Evolutionary conservation across 768 basidiomycete genomes (phyloP).

Genomic region (Suillus subaureus): DNA sequence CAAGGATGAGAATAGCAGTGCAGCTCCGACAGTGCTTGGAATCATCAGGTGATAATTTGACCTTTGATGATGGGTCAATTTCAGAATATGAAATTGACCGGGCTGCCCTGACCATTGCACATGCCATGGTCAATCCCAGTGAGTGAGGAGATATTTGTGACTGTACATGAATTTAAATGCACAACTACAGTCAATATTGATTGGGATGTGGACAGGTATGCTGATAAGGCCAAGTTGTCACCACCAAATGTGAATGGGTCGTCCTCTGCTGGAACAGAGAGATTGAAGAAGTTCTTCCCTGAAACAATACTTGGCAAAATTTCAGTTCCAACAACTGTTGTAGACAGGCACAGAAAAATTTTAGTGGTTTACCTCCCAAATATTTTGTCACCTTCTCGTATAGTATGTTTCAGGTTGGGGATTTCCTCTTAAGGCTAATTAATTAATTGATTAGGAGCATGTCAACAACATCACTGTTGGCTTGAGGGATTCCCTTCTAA

Average conservation of each 20-base stretch:
- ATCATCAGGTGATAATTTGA: not conserved
- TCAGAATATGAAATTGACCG: not conserved
- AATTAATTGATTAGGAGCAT: not conserved
- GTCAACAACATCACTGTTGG: not conserved
- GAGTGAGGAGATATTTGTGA: too few species aligned
- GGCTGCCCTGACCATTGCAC: not conserved
- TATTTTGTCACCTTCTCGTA: not conserved
- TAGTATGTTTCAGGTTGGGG: not conserved
- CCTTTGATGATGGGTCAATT: not conserved
- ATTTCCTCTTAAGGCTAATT: not conserved
- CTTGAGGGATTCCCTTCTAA: not conserved
- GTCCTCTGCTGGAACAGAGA: too few species aligned
- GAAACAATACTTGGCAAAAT: not conserved
- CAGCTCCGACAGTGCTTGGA: not conserved
- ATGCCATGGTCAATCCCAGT: too few species aligned
- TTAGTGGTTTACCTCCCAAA: not conserved
- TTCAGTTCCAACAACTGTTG: too few species aligned
- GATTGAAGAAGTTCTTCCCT: too few species aligned
- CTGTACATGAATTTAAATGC: too few species aligned
- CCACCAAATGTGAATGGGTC: too few species aligned
- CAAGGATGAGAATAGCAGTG: not conserved
- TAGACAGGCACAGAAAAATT: not conserved
- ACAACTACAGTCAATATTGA: too few species aligned
- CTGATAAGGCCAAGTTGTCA: too few species aligned
- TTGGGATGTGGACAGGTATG: too few species aligned